These are phyloP conservation scores for Cruciata laevipes DNA, from an alignment of 257 asterid genomes.

Conservation along the genomic window DNA sequence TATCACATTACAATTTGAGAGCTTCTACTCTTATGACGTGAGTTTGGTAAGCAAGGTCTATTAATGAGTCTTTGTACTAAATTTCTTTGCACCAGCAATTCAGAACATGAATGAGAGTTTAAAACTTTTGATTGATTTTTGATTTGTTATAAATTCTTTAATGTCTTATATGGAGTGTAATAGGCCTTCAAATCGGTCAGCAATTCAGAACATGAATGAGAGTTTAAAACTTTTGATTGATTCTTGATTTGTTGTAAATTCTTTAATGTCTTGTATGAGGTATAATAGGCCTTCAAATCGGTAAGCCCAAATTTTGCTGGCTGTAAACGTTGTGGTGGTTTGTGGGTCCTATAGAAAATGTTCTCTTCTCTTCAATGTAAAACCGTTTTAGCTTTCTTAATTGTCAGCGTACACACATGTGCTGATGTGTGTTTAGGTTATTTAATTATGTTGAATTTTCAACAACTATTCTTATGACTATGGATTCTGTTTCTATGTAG, in stretches of 20 bases:
- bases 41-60: not conserved
- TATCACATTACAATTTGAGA: not conserved
- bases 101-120: not conserved
- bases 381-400: not conserved
- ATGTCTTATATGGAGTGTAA: not conserved
- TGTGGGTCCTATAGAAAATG: not conserved
- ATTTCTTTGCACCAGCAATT: not conserved
- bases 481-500: not conserved
- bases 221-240: not conserved
- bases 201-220: not conserved
- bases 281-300: not conserved
- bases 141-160: not conserved
- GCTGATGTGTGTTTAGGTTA: no score
- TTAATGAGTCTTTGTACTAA: not conserved
- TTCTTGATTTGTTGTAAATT: not conserved
- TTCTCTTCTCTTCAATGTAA: not conserved
- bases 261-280: not conserved
- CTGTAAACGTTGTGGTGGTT: not conserved
- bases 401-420: no score
- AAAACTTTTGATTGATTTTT: not conserved
- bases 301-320: not conserved
- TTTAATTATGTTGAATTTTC: no score
- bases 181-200: constrained; percentile 2
- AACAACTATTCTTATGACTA: not conserved
- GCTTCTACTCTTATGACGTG: not conserved